These are phyloP conservation scores for Scutellaria barbata DNA, from an alignment of 257 asterid genomes.

Conservation along the genomic window DNA sequence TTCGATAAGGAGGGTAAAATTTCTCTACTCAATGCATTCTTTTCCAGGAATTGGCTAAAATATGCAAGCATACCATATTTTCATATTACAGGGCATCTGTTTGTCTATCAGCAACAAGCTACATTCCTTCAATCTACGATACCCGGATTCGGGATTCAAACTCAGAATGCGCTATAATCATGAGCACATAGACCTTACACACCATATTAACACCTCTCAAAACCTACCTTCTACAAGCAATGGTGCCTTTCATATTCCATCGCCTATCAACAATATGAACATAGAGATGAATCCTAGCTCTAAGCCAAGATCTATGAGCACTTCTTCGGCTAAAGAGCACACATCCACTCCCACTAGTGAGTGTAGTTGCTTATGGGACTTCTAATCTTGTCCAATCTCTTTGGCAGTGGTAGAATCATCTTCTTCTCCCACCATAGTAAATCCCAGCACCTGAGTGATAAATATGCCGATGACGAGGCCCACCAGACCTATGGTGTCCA, in stretches of 20 bases:
- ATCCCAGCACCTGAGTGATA: constrained; percentile 85
- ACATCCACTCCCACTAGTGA: neutral
- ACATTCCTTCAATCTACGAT: constrained; percentile 5
- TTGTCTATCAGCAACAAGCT: neutral
- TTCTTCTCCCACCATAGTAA: constrained; percentile 78
- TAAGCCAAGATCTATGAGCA: neutral
- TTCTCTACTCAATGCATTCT: neutral
- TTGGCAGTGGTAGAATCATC: constrained; percentile 37
- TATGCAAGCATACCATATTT: neutral
- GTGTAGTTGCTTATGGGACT: neutral
- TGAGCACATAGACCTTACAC: constrained; percentile 19
- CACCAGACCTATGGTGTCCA: constrained; percentile 63
- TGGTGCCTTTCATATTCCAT: constrained; percentile 7
- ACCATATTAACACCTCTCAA: constrained; percentile 26
- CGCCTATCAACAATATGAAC: constrained; percentile 19
- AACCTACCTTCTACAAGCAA: constrained; percentile 15
- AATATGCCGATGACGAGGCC: constrained; percentile 69
- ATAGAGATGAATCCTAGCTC: neutral
- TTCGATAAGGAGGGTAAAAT: neutral
- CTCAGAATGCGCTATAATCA: neutral
- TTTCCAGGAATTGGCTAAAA: neutral
- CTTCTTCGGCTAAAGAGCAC: constrained; percentile 3
- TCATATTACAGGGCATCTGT: neutral
- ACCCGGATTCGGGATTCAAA: neutral
- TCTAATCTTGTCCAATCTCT: neutral